Conservation (phyloP, 139 green algal species). For the Chlamydomonas sp. region DNA sequence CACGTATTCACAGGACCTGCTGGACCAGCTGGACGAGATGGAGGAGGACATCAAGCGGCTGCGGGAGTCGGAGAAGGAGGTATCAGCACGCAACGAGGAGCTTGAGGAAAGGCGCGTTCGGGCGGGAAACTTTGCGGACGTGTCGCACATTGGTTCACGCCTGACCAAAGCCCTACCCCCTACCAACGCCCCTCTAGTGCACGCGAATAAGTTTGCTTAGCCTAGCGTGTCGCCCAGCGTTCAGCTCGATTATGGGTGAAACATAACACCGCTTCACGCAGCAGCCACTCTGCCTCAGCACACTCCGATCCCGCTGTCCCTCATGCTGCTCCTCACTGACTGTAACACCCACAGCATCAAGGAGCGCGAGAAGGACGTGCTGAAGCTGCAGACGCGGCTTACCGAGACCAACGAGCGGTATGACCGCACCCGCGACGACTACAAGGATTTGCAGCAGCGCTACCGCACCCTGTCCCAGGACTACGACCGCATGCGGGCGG, state of each 20-base stretch:
- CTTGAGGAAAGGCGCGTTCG: constrained; percentile 11
- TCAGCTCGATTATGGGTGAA: too few species aligned
- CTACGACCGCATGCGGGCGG: constrained; percentile 7
- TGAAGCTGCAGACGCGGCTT: constrained; percentile 22
- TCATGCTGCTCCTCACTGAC: not conserved
- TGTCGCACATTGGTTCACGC: too few species aligned
- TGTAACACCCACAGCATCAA: not conserved
- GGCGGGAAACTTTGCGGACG: not conserved
- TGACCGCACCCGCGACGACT: constrained; percentile 29
- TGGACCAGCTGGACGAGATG: constrained; percentile 37
- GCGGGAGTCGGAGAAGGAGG: constrained; percentile 29
- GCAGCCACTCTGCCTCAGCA: too few species aligned
- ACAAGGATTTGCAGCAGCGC: constrained; percentile 41
- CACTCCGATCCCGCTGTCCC: not conserved
- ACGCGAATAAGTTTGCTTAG: too few species aligned
- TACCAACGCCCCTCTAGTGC: too few species aligned
- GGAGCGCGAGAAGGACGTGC: constrained; percentile 25
- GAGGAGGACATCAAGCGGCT: constrained; percentile 14
- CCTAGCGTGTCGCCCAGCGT: too few species aligned
- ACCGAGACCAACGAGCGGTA: constrained; percentile 39
- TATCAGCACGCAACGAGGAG: not conserved
- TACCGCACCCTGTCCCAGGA: constrained; percentile 37
- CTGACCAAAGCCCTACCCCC: too few species aligned
- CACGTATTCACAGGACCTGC: constrained; percentile 14
- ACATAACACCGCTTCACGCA: too few species aligned